Conservation (phyloP, 1,284 basidiomycete species). For the Xanthoconium separans region DNA sequence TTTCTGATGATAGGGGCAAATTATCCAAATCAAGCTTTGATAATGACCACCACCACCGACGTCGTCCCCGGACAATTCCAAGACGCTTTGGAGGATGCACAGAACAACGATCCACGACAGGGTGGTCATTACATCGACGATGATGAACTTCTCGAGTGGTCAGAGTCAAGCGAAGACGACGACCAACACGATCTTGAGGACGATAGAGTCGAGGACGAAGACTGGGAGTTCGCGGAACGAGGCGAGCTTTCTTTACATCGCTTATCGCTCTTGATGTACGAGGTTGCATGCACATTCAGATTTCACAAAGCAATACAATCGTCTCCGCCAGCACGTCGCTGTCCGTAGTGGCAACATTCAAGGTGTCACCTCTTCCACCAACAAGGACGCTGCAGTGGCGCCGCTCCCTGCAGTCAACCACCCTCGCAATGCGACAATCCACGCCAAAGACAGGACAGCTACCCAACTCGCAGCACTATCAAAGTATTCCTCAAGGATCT, state of each 20-base stretch:
- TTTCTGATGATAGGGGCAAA: constrained; percentile 16
- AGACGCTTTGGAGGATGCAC: constrained; percentile 37
- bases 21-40: constrained; percentile 7
- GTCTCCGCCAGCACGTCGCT: constrained; percentile 81
- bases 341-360: constrained; percentile 67
- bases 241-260: constrained; percentile 39
- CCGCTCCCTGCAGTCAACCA: constrained; percentile 75
- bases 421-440: constrained; percentile 38
- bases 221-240: constrained; percentile 86
- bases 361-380: constrained; percentile 50
- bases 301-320: constrained; percentile 96
- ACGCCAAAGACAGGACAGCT: constrained; percentile 51
- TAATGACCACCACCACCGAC: constrained; percentile 9
- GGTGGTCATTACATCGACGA: constrained; percentile 52
- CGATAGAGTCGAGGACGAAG: constrained; percentile 78
- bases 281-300: constrained; percentile 47
- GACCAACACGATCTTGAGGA: constrained; percentile 50
- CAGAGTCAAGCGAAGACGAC: constrained; percentile 40
- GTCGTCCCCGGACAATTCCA: constrained; percentile 52
- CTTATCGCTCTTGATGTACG: background rate
- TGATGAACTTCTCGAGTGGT: constrained; percentile 37
- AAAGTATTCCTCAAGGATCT: constrained; percentile 68
- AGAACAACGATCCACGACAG: constrained; percentile 27
- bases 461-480: constrained; percentile 70
- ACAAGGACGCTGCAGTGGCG: constrained; percentile 50